Evolutionary conservation across 225 moss, liverwort and hornwort genomes (phyloP).

Genomic region (Pleurozium schreberi): DNA sequence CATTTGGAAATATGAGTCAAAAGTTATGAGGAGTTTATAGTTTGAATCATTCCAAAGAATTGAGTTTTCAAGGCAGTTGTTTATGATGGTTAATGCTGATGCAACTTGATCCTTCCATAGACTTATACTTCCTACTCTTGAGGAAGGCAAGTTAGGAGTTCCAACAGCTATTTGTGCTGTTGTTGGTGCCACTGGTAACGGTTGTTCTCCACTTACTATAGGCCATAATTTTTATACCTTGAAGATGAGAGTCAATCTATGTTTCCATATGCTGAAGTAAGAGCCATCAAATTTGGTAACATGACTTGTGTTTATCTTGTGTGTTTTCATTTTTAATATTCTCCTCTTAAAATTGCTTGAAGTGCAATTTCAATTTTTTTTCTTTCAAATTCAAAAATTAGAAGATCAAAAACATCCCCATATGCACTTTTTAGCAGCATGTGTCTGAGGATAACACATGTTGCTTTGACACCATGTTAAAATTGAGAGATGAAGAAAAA

Average conservation of each 20-base stretch:
- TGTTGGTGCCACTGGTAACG: fast-evolving
- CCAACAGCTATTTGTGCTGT: fast-evolving
- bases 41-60: too few species aligned
- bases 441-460: neutral
- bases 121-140: neutral
- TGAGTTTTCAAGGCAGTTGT: neutral
- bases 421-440: neutral
- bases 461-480: neutral
- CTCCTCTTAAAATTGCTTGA: neutral
- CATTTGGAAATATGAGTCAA: too few species aligned
- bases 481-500: neutral
- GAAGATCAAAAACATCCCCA: neutral
- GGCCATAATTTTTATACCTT: neutral
- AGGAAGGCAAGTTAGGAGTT: neutral
- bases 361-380: neutral
- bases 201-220: neutral
- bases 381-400: neutral
- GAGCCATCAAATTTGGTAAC: neutral
- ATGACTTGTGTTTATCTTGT: neutral
- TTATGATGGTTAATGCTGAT: neutral
- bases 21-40: too few species aligned
- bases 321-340: neutral
- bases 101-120: neutral
- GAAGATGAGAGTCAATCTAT: neutral
- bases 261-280: neutral